Conservation (phyloP, 2,329 filamentous ascomycete genomes). For the Pseudocercospora fijiensis region DNA sequence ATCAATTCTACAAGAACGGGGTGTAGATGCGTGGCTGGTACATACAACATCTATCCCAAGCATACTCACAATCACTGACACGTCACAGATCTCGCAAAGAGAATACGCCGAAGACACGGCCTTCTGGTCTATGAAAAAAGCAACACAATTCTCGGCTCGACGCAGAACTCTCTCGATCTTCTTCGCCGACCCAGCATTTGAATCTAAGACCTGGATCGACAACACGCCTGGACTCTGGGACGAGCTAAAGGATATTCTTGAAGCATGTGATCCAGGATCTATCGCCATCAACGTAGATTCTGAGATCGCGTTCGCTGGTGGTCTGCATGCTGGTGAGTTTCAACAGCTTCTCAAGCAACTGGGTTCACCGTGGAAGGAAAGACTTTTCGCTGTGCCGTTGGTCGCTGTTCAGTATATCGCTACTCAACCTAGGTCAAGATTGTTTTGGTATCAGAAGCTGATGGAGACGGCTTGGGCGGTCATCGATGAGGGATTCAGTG, state of each 20-base stretch:
- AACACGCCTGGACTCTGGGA: slow-evolving; percentile 21
- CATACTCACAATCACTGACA: neutral
- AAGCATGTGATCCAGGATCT: slow-evolving; percentile 14
- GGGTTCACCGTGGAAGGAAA: slow-evolving; percentile 15
- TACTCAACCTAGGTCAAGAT: slow-evolving; percentile 19
- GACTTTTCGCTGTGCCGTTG: slow-evolving; percentile 19
- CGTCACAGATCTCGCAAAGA: slow-evolving; percentile 21
- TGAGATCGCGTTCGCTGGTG: slow-evolving; percentile 26
- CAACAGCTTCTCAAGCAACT: slow-evolving; percentile 12
- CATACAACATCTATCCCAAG: no score
- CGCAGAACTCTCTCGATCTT: slow-evolving; percentile 24
- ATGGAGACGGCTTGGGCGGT: slow-evolving; percentile 27
- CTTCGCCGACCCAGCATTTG: slow-evolving; percentile 12
- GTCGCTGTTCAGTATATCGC: slow-evolving; percentile 27
- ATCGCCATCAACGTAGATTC: slow-evolving; percentile 23
- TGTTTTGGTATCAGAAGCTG: slow-evolving; percentile 24
- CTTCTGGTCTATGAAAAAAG: slow-evolving; percentile 29
- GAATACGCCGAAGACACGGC: slow-evolving; percentile 29
- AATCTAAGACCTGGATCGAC: slow-evolving; percentile 23
- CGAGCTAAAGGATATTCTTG: slow-evolving; percentile 12
- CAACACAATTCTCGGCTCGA: slow-evolving; percentile 25
- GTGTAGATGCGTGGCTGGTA: slow-evolving; percentile 28
- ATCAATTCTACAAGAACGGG: slow-evolving; percentile 20
- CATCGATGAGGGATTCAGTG: slow-evolving; percentile 23
- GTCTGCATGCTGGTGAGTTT: slow-evolving; percentile 23